phyloP scores from a whole-genome alignment of 2,329 filamentous ascomycete species.

The Chalaropsis thielavioides region DNA sequence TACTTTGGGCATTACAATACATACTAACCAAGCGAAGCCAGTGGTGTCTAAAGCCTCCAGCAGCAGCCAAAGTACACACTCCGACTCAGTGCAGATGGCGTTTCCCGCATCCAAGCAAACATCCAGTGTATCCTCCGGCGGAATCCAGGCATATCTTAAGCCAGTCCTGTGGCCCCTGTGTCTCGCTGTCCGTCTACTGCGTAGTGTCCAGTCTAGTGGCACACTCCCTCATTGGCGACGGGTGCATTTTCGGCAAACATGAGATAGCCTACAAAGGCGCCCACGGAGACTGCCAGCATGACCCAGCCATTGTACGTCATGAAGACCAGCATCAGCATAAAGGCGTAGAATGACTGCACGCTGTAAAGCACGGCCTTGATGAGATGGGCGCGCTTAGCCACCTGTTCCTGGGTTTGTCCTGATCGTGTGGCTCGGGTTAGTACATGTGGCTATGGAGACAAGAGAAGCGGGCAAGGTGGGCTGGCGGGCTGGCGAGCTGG shows the following conservation, averaged over 20 bases:
- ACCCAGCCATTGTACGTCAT: conserved; percentile 99
- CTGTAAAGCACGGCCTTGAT: conserved; percentile 76
- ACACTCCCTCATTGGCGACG: conserved; percentile 74
- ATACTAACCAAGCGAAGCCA: neutral
- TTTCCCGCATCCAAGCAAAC: neutral
- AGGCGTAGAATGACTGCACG: conserved; percentile 92
- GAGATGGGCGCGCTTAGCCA: conserved; percentile 55
- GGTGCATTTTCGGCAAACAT: conserved; percentile 58
- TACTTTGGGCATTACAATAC: neutral
- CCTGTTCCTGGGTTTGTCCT: conserved; percentile 54
- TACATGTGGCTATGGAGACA: neutral
- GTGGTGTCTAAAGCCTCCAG: neutral
- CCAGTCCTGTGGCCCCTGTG: neutral
- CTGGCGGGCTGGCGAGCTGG: too few species aligned
- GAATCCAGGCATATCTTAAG: neutral
- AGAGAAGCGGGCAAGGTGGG: neutral
- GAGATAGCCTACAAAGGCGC: conserved; percentile 78
- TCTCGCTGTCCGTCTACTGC: neutral
- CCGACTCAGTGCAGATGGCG: neutral
- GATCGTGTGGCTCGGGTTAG: conserved; percentile 27
- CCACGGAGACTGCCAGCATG: conserved; percentile 80
- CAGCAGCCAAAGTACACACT: neutral
- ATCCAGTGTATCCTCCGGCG: neutral
- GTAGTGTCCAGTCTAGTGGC: conserved; percentile 46
- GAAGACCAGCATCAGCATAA: conserved; percentile 98